phyloP scores from a whole-genome alignment of 306 rosid genomes.

The Ammopiptanthus mongolicus region DNA sequence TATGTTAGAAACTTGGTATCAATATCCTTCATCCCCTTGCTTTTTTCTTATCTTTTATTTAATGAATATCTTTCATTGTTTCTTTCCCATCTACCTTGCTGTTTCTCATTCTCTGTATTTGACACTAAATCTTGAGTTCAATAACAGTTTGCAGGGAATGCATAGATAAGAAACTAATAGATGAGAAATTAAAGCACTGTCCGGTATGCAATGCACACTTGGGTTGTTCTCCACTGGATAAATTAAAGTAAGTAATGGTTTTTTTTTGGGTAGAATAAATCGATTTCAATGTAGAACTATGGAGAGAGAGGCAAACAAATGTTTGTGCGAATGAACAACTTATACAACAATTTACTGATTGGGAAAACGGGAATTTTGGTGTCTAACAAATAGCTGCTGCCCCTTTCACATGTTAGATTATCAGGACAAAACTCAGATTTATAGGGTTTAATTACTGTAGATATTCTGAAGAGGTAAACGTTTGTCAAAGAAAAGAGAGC shows the following conservation, averaged over 20 bases:
- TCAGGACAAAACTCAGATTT: not conserved
- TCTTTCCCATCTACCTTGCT: not conserved
- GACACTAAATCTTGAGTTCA: not conserved
- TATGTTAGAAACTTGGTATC: not conserved
- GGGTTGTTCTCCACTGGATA: constrained; percentile 58
- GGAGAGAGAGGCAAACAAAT: not conserved
- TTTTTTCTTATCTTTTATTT: not conserved
- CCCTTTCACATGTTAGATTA: not conserved
- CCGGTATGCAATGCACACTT: constrained; percentile 54
- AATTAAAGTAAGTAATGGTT: constrained; percentile 6
- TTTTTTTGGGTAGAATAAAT: not conserved
- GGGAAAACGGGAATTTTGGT: not conserved
- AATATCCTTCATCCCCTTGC: not conserved
- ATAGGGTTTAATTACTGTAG: not conserved
- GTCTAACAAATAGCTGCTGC: not conserved
- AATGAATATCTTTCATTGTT: not conserved
- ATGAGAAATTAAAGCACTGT: constrained; percentile 35
- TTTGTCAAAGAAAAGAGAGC: not conserved
- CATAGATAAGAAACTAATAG: constrained; percentile 45
- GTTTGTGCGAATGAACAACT: not conserved
- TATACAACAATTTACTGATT: not conserved
- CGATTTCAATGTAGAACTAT: not conserved
- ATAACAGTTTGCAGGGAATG: constrained; percentile 75
- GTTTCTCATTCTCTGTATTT: not conserved
- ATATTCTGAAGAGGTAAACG: not conserved